Base-by-base conservation (phyloP, 2,329 filamentous ascomycete genomes). In the Ophiosphaerella narmari region DNA sequence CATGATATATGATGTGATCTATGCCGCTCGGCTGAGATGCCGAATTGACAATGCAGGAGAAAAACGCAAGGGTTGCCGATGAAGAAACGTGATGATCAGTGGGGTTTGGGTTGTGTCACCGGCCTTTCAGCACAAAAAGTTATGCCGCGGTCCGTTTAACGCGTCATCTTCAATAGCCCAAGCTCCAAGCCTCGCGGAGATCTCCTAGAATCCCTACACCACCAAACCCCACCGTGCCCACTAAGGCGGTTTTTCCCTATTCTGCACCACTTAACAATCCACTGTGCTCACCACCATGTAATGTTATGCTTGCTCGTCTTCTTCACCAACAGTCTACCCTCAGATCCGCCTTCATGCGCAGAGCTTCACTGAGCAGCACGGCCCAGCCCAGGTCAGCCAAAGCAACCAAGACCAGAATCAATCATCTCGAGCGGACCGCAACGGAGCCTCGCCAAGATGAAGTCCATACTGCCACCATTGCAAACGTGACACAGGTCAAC, bases 401-500 rank as follows among this genome's bases (percentile, higher is more conserved):
- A 66, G 60, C 58, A 23, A 24, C 63, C 43, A 64, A 53, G 43
- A 44, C 49, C 39, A 58, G 59, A 37, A 52, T 68, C 16, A 73
- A 68, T 53, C 90, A 94, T 65, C 77, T 88, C 51, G 83, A 91
- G 59, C 82, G 90, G 45, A 95, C 91, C 9, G 86, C 88, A 3
- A 74, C 81, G 34, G 88, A 94, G 67, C 89, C 87, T 36, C 85
- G 91, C 49, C 84, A 88, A 50, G 75, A 82, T 52, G 82, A 82
- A 13, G 74, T 91, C 6, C 82, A 90, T 67, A 74, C 75, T 2
- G 87, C 91, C 13, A 80, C 77, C 3, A 66, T 95, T 8, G 76
- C 78, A 37, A 74, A 79, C 36, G 81, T 95, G 44, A 77, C 83
- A 18, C 75, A 85, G 50, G 78, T 90, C 59, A 93, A 90, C 68